Evolutionary conservation across 257 asterid genomes (phyloP).

Genomic region (Knoxia roxburghii): DNA sequence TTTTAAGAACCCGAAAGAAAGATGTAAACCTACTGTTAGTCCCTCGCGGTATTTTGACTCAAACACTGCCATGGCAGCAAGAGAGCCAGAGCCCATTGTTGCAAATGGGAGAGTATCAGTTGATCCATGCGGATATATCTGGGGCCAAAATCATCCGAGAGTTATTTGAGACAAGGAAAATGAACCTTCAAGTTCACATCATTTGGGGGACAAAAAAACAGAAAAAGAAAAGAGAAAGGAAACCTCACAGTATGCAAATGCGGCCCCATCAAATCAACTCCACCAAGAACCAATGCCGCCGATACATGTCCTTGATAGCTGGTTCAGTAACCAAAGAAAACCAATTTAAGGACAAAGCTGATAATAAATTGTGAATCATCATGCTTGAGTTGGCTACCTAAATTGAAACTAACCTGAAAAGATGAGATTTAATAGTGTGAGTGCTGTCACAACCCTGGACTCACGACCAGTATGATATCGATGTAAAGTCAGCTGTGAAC

Average conservation of each 20-base stretch:
- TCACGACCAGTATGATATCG: constrained; percentile 91
- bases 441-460: constrained; percentile 90
- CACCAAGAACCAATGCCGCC: constrained; percentile 97
- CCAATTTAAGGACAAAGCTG: constrained; percentile 13
- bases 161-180: background rate
- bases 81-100: constrained; percentile 99
- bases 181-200: background rate
- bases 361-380: constrained; percentile 11
- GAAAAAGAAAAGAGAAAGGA: background rate
- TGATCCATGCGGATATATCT: constrained; percentile 99
- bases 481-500: constrained; percentile 88
- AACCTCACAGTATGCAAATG: constrained; percentile 86
- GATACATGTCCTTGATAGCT: constrained; percentile 87
- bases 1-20: background rate
- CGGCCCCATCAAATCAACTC: constrained; percentile 90
- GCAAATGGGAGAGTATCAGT: constrained; percentile 95
- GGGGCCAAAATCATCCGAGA: constrained; percentile 17
- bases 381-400: constrained; percentile 11
- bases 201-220: too few relatives aligned
- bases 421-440: constrained; percentile 75
- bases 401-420: constrained; percentile 52
- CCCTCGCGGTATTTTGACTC: constrained; percentile 86
- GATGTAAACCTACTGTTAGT: constrained; percentile 55
- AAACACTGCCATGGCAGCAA: constrained; percentile 93
- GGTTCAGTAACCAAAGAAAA: background rate